Conservation (phyloP, 176 grass and related monocot genomes). For the Aegilops sharonensis region DNA sequence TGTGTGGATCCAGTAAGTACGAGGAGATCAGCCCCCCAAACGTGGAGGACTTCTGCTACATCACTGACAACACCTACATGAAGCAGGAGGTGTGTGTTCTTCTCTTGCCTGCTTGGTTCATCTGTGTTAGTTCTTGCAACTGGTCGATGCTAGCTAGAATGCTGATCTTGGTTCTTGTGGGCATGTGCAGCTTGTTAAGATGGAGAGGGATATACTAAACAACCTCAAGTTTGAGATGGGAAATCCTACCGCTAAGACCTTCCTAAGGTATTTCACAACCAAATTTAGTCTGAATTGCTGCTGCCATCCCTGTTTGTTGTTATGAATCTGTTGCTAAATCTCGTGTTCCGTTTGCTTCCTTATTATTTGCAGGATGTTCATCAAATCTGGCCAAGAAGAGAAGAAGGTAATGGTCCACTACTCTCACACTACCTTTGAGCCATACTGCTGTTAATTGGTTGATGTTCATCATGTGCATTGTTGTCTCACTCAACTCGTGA, state of each 20-base stretch:
- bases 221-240: slow-evolving; percentile 77
- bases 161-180: slow-evolving; percentile 6
- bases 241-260: slow-evolving; percentile 86
- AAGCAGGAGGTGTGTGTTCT: slow-evolving; percentile 47
- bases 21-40: slow-evolving; percentile 72
- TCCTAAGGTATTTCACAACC: slow-evolving; percentile 47
- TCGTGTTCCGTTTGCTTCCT: neutral
- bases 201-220: slow-evolving; percentile 58
- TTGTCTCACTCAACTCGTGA: neutral
- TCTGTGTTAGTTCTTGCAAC: neutral
- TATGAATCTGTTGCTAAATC: slow-evolving; percentile 5
- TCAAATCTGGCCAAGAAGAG: slow-evolving; percentile 65
- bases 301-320: neutral
- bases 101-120: neutral
- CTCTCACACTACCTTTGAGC: neutral
- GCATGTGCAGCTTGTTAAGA: slow-evolving; percentile 42
- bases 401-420: slow-evolving; percentile 34
- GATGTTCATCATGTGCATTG: neutral
- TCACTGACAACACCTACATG: slow-evolving; percentile 64
- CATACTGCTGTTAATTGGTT: neutral
- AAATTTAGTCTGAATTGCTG: neutral
- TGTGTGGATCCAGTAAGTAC: slow-evolving; percentile 46
- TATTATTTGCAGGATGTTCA: slow-evolving; percentile 53
- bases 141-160: neutral
- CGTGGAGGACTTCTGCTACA: slow-evolving; percentile 71